Evolutionary conservation across 257 asterid species (phyloP).

Genomic region (Capsicum baccatum): DNA sequence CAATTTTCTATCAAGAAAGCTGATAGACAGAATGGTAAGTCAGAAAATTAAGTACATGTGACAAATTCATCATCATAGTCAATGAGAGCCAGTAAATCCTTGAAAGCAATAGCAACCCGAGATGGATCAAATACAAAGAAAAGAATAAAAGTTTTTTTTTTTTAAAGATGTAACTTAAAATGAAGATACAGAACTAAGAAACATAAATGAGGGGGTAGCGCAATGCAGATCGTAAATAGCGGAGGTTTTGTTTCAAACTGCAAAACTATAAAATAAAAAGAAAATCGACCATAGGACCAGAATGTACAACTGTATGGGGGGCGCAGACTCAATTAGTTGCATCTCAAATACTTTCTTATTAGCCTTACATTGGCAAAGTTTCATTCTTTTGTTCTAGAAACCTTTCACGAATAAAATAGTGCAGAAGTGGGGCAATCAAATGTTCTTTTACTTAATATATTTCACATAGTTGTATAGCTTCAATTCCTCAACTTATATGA

Average conservation of each 20-base stretch:
- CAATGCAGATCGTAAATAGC: too few species aligned
- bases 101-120: neutral
- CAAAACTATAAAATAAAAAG: too few species aligned
- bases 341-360: too few species aligned
- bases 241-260: too few species aligned
- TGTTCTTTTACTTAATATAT: neutral
- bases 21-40: neutral
- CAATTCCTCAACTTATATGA: neutral
- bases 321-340: too few species aligned
- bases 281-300: too few species aligned
- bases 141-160: neutral
- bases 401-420: neutral
- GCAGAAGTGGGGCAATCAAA: neutral
- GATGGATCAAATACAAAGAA: neutral
- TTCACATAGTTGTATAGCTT: neutral
- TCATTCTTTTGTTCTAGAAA: conserved; percentile 10
- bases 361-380: too few species aligned
- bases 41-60: neutral
- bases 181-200: conserved; percentile 12
- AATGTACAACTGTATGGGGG: too few species aligned
- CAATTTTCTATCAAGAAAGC: conserved; percentile 26
- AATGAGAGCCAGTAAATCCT: neutral
- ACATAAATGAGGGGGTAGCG: neutral
- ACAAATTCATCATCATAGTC: neutral
- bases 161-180: neutral